A percentile compares a stretch with the other conserved stretches of the same genome.
Evolutionary conservation across 768 basidiomycete species (phyloP).

Genomic region (Gloeophyllum trabeum): DNA sequence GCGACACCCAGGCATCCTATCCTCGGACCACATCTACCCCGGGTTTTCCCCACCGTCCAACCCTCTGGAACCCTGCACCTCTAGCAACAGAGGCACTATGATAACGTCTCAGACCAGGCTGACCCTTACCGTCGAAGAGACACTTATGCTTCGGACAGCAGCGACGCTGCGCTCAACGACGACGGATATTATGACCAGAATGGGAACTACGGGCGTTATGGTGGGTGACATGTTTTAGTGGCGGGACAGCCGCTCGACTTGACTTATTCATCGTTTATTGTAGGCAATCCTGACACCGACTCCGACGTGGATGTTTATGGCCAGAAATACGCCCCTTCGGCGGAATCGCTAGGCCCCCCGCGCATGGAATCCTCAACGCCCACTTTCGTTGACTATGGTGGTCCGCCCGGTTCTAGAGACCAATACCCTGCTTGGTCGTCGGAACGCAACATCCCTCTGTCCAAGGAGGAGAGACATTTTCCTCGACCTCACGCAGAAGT

Average conservation of each 20-base stretch:
- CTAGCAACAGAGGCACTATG: conserved; percentile 38
- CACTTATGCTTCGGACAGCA: conserved; percentile 61
- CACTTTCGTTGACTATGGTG: conserved; percentile 54
- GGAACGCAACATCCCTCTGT: conserved; percentile 90
- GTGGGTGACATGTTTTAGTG: conserved; percentile 21
- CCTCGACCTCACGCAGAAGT: conserved; percentile 95
- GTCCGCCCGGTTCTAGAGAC: conserved; percentile 50
- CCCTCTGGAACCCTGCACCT: conserved; percentile 54
- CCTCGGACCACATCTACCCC: too few relatives aligned
- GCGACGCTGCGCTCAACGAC: conserved; percentile 38
- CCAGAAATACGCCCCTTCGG: conserved; percentile 59
- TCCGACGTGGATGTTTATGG: conserved; percentile 69
- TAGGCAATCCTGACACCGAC: conserved; percentile 75
- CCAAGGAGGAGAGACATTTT: conserved; percentile 99
- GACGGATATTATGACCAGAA: conserved; percentile 54
- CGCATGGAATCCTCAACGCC: conserved; percentile 64
- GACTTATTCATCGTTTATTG: too few relatives aligned
- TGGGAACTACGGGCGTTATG: conserved; percentile 54
- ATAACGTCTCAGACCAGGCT: conserved; percentile 64
- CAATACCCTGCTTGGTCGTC: conserved; percentile 91
- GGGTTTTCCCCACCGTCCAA: conserved; percentile 52
- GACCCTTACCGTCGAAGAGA: conserved; percentile 54
- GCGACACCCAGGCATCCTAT: too few relatives aligned
- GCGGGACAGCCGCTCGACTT: too few relatives aligned
- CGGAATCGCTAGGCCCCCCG: conserved; percentile 61